A percentile compares a stretch with the other conserved stretches of the same genome.
Conservation (phyloP, 1,284 basidiomycete species). For the Takashimella tepidaria region DNA sequence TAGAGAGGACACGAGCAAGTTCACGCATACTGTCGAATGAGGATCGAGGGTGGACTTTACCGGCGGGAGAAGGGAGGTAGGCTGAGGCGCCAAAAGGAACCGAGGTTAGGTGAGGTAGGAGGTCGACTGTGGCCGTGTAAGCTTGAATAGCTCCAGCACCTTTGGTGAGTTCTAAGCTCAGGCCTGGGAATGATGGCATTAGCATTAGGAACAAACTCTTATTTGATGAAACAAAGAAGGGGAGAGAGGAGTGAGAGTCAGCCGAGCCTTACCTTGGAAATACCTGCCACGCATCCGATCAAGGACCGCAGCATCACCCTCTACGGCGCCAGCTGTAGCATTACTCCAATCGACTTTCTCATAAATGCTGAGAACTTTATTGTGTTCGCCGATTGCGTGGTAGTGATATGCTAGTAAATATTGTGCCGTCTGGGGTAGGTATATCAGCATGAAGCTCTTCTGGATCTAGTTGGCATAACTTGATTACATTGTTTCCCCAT, state of each 20-base stretch:
- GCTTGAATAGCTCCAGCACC: slow-evolving; percentile 23
- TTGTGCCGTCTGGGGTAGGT: slow-evolving; percentile 40
- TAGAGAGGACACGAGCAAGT: slow-evolving; percentile 38
- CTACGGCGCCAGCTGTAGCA: slow-evolving; percentile 31
- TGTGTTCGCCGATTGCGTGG: slow-evolving; percentile 63
- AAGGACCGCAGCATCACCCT: slow-evolving; percentile 42
- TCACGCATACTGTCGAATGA: slow-evolving; percentile 40
- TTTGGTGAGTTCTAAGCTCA: slow-evolving; percentile 31
- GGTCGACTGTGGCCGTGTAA: slow-evolving; percentile 28
- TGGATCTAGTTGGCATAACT: too few relatives aligned
- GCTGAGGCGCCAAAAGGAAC: slow-evolving; percentile 23
- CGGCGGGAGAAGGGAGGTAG: slow-evolving; percentile 19
- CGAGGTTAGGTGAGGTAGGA: slow-evolving; percentile 12
- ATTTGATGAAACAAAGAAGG: not conserved
- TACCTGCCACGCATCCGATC: slow-evolving; percentile 48
- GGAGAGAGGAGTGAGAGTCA: not conserved
- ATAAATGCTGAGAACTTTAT: slow-evolving; percentile 60
- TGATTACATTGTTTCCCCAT: too few relatives aligned
- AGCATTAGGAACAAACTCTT: not conserved
- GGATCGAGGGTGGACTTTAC: slow-evolving; percentile 7
- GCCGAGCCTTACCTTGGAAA: slow-evolving; percentile 39
- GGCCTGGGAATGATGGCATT: too few relatives aligned
- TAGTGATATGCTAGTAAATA: slow-evolving; percentile 68
- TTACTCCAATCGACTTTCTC: slow-evolving; percentile 53
- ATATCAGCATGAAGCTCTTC: too few relatives aligned